Base-by-base conservation (phyloP, 2,329 filamentous ascomycete genomes). In the Talaromyces sp. region DNA sequence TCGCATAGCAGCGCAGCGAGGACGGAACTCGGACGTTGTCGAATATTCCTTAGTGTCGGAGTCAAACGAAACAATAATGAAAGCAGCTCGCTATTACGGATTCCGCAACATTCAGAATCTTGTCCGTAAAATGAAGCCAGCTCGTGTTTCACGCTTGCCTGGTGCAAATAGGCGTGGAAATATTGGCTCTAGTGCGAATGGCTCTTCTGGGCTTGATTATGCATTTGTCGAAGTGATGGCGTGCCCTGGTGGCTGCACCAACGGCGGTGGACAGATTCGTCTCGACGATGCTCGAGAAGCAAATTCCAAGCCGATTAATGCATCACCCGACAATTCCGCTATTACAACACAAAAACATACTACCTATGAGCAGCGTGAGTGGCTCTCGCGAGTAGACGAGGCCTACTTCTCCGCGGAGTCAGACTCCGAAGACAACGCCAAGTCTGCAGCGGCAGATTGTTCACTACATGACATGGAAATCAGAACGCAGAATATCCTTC, bases 171-270 rank as follows among this genome's bases (percentile, higher is more conserved):
- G 50, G 28, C 68, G 70, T 39, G 69, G 73, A 33, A 65, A 68
- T 43, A 63, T 66, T 11, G 57, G 64, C 15, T 69, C 72, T 33
- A 69, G 67, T 39, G 67, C 15, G 54, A 61, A 63, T n/a, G 48
- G 46, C 43, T 62, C 66, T 61, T 62, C 66, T 10, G 66, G 67
- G 13, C 74, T 83, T 6, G 90, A 96, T 36, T 92, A 92, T 71
- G 83, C 88, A n/a, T 97, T 96, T 73, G 89, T 97, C 28, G 94
- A 99, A 75, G 94, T 99, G 59, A 99, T 99, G 94, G 94, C 94
- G 13, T 99, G 94, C 73, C 94, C 94, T 0, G 94, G 94, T n/a
- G 94, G 94, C 2, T 99, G 94, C 76, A 99, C 94, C 56, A 99
- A 99, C 67, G 94, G 94, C 1, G 94, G 94, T 37, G 94, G 94